Evolutionary conservation across 148 eudicot species (phyloP).

Genomic region (Nyssa sinensis): DNA sequence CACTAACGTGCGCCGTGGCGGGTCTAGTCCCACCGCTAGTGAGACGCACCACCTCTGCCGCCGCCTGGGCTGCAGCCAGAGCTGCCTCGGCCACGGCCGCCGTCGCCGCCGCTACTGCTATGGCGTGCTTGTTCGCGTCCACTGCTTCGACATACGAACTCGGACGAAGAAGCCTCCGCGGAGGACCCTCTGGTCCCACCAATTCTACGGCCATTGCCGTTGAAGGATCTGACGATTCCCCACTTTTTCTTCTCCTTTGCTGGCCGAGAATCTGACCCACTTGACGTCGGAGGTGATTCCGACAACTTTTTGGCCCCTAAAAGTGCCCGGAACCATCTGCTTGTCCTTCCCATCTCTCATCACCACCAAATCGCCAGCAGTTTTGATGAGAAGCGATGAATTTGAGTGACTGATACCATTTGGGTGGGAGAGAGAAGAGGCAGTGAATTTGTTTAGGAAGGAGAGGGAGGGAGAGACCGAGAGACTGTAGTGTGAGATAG

Average conservation of each 20-base stretch:
- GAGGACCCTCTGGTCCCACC: background rate
- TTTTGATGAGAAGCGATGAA: background rate
- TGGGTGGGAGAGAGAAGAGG: background rate
- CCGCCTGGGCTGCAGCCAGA: conserved; percentile 85
- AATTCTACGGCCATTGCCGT: background rate
- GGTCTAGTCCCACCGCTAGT: conserved; percentile 39
- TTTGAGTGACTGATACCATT: too few species aligned
- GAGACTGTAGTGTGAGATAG: background rate
- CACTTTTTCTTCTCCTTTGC: conserved; percentile 18
- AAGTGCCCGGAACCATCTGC: conserved; percentile 35
- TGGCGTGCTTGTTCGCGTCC: conserved; percentile 83
- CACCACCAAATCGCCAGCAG: background rate
- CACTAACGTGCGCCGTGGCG: background rate
- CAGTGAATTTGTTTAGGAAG: background rate
- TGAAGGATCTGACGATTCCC: conserved; percentile 9
- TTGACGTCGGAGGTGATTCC: background rate
- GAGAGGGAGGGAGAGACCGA: too few species aligned
- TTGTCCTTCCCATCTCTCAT: conserved; percentile 32
- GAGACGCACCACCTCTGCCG: conserved; percentile 84
- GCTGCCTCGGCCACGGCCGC: conserved; percentile 96
- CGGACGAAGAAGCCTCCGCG: conserved; percentile 1
- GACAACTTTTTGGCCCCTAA: conserved; percentile 25
- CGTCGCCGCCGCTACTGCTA: conserved; percentile 91
- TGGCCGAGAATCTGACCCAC: background rate
- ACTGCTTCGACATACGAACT: conserved; percentile 17